phyloP scores from a whole-genome alignment of 2,329 filamentous ascomycete species.

The Bipolaris oryzae region DNA sequence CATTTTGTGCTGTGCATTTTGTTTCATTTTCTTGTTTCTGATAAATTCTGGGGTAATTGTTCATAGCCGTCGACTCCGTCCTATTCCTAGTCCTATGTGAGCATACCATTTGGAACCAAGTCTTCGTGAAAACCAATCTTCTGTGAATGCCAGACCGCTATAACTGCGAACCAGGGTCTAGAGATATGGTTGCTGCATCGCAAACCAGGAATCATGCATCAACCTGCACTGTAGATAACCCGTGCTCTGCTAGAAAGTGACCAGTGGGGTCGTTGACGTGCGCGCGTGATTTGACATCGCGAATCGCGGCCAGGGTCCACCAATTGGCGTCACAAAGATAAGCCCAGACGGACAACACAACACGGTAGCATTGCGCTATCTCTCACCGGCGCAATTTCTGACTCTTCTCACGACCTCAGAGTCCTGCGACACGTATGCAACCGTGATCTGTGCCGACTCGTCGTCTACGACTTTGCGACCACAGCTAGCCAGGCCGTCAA shows the following conservation, averaged over 20 bases:
- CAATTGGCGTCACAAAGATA: slow-evolving; percentile 30
- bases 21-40: background rate
- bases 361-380: slow-evolving; percentile 10
- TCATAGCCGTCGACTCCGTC: slow-evolving; percentile 9
- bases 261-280: slow-evolving; percentile 7
- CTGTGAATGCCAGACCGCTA: background rate
- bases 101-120: background rate
- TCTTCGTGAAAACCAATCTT: background rate
- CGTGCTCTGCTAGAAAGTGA: slow-evolving; percentile 4
- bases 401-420: background rate
- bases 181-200: background rate
- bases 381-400: background rate
- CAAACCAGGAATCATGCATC: background rate
- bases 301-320: slow-evolving; percentile 24
- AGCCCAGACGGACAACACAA: slow-evolving; percentile 30
- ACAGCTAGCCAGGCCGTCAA: slow-evolving; percentile 3
- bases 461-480: background rate
- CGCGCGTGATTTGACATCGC: slow-evolving; percentile 26
- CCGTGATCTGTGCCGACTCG: slow-evolving; percentile 4
- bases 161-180: background rate
- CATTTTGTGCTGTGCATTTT: slow-evolving; percentile 8
- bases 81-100: background rate
- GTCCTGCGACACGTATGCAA: slow-evolving; percentile 12
- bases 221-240: background rate
- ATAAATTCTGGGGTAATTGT: slow-evolving; percentile 3